Conservation (phyloP, 495 filamentous ascomycete species). For the Neurospora sp. region DNA sequence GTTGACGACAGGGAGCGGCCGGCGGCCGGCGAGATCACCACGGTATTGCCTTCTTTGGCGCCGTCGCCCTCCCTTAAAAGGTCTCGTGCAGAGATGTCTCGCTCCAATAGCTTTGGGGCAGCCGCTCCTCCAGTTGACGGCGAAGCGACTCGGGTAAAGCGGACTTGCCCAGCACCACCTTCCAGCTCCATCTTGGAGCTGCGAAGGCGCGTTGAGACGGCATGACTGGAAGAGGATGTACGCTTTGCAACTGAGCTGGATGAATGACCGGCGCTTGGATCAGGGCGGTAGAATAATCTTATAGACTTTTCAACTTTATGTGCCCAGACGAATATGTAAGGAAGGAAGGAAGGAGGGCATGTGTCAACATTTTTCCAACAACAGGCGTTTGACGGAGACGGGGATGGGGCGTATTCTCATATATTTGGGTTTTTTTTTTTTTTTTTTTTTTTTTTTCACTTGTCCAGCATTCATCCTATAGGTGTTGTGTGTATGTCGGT, state of each 20-base stretch:
- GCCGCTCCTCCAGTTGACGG: slow-evolving; percentile 3
- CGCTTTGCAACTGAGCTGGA: neutral
- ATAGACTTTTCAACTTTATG: slow-evolving; percentile 7
- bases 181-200: slow-evolving; percentile 13
- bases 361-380: slow-evolving; percentile 9
- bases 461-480: neutral
- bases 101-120: slow-evolving; percentile 35
- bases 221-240: slow-evolving; percentile 5
- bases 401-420: neutral
- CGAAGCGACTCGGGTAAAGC: slow-evolving; percentile 7
- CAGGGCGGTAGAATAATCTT: slow-evolving; percentile 1
- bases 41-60: slow-evolving; percentile 23
- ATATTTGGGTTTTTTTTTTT: neutral
- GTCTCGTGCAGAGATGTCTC: slow-evolving; percentile 36
- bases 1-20: slow-evolving; percentile 29
- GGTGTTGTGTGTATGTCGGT: neutral
- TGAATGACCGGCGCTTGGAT: neutral
- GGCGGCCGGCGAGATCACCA: slow-evolving; percentile 40
- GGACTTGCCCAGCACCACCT: slow-evolving; percentile 5
- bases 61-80: slow-evolving; percentile 32
- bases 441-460: neutral
- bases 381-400: slow-evolving; percentile 16
- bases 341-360: neutral
- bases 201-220: slow-evolving; percentile 17
- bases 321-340: neutral